Conservation (phyloP, 345 rosid species). For the Cochlearia excelsa region DNA sequence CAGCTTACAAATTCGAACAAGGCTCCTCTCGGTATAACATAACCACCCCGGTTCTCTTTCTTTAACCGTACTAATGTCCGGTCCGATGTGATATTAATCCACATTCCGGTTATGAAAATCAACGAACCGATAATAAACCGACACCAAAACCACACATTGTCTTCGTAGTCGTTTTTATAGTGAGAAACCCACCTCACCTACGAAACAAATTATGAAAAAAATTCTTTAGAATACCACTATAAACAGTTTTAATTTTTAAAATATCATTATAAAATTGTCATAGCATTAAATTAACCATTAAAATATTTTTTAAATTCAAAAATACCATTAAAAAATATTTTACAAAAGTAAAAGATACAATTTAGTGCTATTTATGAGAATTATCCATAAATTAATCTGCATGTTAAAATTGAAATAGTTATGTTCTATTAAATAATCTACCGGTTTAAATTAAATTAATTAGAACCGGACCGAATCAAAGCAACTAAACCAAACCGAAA, state of each 20-base stretch:
- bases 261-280: too few relatives aligned
- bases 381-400: too few relatives aligned
- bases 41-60: conserved; percentile 61
- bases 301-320: too few relatives aligned
- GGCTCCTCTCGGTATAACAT: conserved; percentile 75
- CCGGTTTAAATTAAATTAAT: conserved; percentile 6
- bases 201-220: neutral
- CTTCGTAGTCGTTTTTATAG: conserved; percentile 52
- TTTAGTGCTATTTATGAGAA: too few relatives aligned
- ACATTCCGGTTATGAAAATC: conserved; percentile 62
- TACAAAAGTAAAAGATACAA: too few relatives aligned
- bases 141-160: conserved; percentile 53
- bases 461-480: neutral
- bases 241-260: too few relatives aligned
- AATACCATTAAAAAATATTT: too few relatives aligned
- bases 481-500: conserved; percentile 14
- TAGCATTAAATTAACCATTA: too few relatives aligned
- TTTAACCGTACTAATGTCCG: conserved; percentile 59
- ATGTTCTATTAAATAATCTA: neutral
- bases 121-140: conserved; percentile 46
- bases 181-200: conserved; percentile 75
- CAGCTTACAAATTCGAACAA: conserved; percentile 82
- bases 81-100: conserved; percentile 68
- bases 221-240: too few relatives aligned
- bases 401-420: too few relatives aligned